Evolutionary conservation across 768 basidiomycete genomes (phyloP), one percentile per base, ranked within the genome.

Genomic region (Leucocoprinus sp.): DNA sequence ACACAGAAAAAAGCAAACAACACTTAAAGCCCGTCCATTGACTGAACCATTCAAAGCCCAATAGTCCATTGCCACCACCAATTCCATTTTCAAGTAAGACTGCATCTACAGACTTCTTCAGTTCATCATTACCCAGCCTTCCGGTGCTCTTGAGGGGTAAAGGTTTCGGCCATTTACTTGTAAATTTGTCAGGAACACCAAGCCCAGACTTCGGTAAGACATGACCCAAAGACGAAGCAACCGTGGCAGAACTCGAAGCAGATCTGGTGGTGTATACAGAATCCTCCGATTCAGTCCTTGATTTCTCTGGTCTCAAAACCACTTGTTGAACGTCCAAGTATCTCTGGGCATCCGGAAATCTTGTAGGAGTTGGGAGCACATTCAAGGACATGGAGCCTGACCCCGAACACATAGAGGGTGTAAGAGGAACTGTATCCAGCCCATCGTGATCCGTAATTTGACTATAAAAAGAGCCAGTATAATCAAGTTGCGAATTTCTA

Each of bases 11-110:
- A 14, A 83, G 55, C 33, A 85, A 59, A 21, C 66, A 69, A 76
- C 77, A 80, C 60, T 84, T 86, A 55, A 71, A 72, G n/a, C 48
- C 43, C 12, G 76, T 78, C 84, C 84, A 84, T n/a, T 60, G 21
- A 11, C 28, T 22, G 22, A 40, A 34, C 22, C 45, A 22, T 18
- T 46, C 37, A 8, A 33, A 17, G 11, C 29, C 37, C 7, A 34
- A 37, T 5, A 29, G 19, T 7, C 43, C 28, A 18, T 5, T 15
- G 17, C 31, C 19, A 14, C 42, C 34, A 15, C 34, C 34, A 7
- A 24, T 34, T 29, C 45, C 29, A n/a, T 37, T 24, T 23, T 39
- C 31, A 24, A 31, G 37, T 4, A 46, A 14, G 7, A 12, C 37
- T 23, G 28, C 28, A 21, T 35, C 42, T 8, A 43, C 33, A 14